Base-by-base conservation (phyloP, 2,329 filamentous ascomycete genomes). In the Whalleya microplaca region DNA sequence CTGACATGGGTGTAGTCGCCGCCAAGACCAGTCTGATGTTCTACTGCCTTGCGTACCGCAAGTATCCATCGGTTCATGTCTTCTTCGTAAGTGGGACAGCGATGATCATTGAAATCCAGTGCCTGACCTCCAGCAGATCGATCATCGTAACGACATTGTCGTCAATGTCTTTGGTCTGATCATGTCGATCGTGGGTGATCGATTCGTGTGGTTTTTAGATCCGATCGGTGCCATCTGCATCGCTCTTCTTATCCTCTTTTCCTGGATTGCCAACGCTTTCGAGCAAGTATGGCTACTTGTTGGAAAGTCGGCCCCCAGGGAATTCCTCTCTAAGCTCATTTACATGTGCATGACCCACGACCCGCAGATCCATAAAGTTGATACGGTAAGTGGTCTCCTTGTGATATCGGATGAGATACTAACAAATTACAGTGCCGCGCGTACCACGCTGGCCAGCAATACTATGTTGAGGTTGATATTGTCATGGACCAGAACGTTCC, bases 401-500 rank as follows among this genome's bases (percentile, higher is more conserved):
- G 20, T 23, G 41, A 41, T 53, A 32, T 41, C 14, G 18, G 41
- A 40, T 29, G 48, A 50, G 45, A 59, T 44, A 8, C 41, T 42
- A 5, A 44, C 49, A 41, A 49, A 29, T 27, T 21, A 14, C 45
- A 76, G 72, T 83, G 80, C 69, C 79, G 81, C 52, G 84, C 84
- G 3, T 87, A 87, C 66, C 83, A 86, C 64, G 82, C 83, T 0
- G 84, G 84, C 0, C 82, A 86, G 60, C 78, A 80, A 41, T 84
- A 85, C 63, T 86, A 85, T 61, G 84, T 86, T 18, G 84, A 87
- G 63, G 80, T 87, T 3, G 84, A 87, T 63, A 78, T 87, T 49
- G 78, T 87, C 48, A 84, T 87, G 76, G 79, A 84, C 64, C 80
- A 80, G 58, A 72, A 77, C 3, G 75, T 79, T 2, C 81, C 80